Evolutionary conservation across 352 stramenopile species (phyloP).

Genomic region (Discostella stelligera): DNA sequence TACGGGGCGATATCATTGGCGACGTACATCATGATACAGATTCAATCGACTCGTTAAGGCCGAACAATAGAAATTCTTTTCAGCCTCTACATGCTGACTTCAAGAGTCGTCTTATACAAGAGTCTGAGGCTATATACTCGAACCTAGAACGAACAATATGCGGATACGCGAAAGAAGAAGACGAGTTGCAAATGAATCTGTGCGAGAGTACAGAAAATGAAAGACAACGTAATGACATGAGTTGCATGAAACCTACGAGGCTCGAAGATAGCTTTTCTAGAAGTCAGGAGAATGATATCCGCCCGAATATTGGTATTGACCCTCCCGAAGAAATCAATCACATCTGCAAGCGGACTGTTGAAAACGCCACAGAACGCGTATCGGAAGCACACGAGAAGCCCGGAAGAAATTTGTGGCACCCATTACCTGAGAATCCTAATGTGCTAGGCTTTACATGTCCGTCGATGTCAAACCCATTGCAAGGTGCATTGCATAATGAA

Average conservation of each 20-base stretch:
- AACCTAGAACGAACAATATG: neutral
- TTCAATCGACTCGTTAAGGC: neutral
- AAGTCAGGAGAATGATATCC: neutral
- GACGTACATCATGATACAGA: neutral
- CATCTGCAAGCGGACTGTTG: neutral
- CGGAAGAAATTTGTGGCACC: slow-evolving; percentile 7
- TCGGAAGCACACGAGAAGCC: neutral
- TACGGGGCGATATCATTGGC: neutral
- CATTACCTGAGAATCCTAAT: slow-evolving; percentile 3
- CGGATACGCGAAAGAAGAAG: neutral
- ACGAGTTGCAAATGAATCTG: neutral
- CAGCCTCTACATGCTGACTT: neutral
- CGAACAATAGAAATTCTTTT: neutral
- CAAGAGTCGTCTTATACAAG: neutral
- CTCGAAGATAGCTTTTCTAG: slow-evolving; percentile 26
- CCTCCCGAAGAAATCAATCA: slow-evolving; percentile 37
- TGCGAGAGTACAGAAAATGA: slow-evolving; percentile 7
- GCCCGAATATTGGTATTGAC: slow-evolving; percentile 27
- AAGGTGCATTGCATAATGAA: slow-evolving; percentile 2
- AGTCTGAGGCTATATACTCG: neutral
- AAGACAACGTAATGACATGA: slow-evolving; percentile 9
- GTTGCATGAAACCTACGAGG: slow-evolving; percentile 19
- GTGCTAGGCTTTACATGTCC: neutral
- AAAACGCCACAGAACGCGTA: neutral
- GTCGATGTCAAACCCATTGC: slow-evolving; percentile 1